Percentiles rank a stretch among this genome's conserved stretches.
Evolutionary conservation across 1,139 yeast genomes (phyloP).

Genomic region (Geotrichum europaeum): DNA sequence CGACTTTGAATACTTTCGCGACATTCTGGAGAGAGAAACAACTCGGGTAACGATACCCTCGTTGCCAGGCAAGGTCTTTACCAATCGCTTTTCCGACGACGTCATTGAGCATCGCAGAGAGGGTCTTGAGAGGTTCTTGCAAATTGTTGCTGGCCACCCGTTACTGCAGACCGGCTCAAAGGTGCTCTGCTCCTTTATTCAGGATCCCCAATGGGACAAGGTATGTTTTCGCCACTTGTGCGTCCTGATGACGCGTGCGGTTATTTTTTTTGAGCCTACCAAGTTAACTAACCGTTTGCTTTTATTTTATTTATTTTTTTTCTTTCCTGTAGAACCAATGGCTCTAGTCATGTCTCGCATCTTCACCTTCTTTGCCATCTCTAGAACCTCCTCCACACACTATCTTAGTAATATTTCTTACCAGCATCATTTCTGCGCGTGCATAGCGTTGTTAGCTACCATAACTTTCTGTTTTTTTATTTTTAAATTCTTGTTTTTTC

Average conservation of each 20-base stretch:
- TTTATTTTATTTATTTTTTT: background rate
- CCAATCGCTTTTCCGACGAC: slow-evolving; percentile 72
- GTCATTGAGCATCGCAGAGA: slow-evolving; percentile 78
- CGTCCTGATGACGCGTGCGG: background rate
- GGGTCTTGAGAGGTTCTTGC: slow-evolving; percentile 77
- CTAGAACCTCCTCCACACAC: background rate
- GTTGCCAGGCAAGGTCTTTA: slow-evolving; percentile 76
- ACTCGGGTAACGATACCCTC: slow-evolving; percentile 77
- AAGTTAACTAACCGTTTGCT: background rate
- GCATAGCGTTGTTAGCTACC: background rate
- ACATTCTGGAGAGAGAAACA: slow-evolving; percentile 66
- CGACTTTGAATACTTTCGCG: slow-evolving; percentile 79
- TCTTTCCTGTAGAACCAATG: slow-evolving; percentile 28
- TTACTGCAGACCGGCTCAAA: slow-evolving; percentile 85
- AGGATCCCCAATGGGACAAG: slow-evolving; percentile 78
- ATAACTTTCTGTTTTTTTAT: background rate
- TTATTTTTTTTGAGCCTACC: background rate
- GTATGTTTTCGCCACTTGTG: slow-evolving; percentile 21
- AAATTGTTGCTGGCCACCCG: slow-evolving; percentile 88
- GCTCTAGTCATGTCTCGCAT: slow-evolving; percentile 21
- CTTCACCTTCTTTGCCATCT: background rate
- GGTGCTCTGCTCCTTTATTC: slow-evolving; percentile 76
- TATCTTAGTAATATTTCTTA: background rate
- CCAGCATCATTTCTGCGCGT: background rate
- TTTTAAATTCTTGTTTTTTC: background rate